Percentiles rank a stretch among this genome's conserved stretches.
Evolutionary conservation across 2,329 filamentous ascomycete species (phyloP).

Genomic region (Pyrenophora teres): DNA sequence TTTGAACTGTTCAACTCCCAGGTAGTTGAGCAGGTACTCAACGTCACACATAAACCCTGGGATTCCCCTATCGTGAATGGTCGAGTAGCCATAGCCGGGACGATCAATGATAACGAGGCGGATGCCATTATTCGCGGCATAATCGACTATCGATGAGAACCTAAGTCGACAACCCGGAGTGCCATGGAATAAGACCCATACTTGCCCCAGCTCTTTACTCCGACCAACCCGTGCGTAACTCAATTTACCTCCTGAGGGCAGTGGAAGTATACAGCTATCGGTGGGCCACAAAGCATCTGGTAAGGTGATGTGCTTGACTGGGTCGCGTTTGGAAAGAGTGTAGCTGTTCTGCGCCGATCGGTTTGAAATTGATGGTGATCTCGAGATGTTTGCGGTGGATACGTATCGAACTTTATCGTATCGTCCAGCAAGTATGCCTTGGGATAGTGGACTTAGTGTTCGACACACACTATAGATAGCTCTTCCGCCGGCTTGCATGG

Average conservation of each 20-base stretch:
- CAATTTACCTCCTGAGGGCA: not conserved
- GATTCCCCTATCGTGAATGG: not conserved
- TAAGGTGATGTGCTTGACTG: not conserved
- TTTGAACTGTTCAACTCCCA: not conserved
- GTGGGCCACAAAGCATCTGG: not conserved
- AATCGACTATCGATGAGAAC: not conserved
- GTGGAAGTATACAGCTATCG: not conserved
- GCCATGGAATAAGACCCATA: slow-evolving; percentile 1
- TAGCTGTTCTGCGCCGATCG: not conserved
- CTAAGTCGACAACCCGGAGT: not conserved
- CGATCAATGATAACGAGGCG: not conserved
- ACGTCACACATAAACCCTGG: not conserved
- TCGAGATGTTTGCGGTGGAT: not conserved
- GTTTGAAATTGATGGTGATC: not conserved
- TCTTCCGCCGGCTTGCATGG: not conserved
- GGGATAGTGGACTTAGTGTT: not conserved
- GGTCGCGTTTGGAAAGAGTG: not conserved
- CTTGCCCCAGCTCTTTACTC: not conserved
- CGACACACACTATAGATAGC: not conserved
- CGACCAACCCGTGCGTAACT: slow-evolving; percentile 3
- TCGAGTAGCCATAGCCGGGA: not conserved
- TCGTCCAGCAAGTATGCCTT: not conserved
- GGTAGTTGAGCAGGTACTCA: slow-evolving; percentile 1
- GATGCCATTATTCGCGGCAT: not conserved
- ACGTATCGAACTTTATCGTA: not conserved